Evolutionary conservation across 225 moss, liverwort and hornwort species (phyloP).

Genomic region (Ulota crispa): DNA sequence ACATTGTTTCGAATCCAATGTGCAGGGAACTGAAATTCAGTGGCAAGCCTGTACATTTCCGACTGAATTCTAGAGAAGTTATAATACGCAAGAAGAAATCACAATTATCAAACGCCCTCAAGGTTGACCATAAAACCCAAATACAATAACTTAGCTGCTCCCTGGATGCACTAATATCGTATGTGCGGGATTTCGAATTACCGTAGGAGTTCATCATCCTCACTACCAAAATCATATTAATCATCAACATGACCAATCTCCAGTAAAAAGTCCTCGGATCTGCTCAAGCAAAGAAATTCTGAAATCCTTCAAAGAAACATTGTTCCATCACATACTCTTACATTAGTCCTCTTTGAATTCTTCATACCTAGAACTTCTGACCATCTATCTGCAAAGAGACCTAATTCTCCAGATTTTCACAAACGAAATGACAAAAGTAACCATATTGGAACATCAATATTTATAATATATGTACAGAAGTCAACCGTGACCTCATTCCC

Average conservation of each 20-base stretch:
- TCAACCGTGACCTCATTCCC: background rate
- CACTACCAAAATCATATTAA: background rate
- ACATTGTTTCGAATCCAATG: background rate
- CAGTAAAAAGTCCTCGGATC: background rate
- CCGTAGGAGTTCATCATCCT: background rate
- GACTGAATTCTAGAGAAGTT: background rate
- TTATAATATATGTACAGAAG: background rate
- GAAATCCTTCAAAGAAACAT: background rate
- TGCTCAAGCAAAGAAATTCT: conserved; percentile 1
- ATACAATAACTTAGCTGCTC: background rate
- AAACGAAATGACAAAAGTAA: background rate
- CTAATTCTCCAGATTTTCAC: background rate
- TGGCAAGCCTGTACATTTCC: background rate
- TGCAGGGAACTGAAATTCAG: background rate
- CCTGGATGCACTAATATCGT: background rate
- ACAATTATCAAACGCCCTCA: background rate
- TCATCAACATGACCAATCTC: background rate
- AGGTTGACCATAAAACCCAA: background rate
- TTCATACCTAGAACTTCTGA: background rate
- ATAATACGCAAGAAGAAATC: conserved; percentile 1
- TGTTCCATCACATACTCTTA: background rate
- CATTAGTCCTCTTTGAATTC: background rate
- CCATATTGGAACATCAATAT: conserved; percentile 2
- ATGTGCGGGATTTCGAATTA: background rate
- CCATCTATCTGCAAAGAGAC: background rate